A percentile compares a stretch with the other conserved stretches of the same genome.
Conservation (phyloP, 2,329 filamentous ascomycete species). For the Botryosphaeria dothidea region DNA sequence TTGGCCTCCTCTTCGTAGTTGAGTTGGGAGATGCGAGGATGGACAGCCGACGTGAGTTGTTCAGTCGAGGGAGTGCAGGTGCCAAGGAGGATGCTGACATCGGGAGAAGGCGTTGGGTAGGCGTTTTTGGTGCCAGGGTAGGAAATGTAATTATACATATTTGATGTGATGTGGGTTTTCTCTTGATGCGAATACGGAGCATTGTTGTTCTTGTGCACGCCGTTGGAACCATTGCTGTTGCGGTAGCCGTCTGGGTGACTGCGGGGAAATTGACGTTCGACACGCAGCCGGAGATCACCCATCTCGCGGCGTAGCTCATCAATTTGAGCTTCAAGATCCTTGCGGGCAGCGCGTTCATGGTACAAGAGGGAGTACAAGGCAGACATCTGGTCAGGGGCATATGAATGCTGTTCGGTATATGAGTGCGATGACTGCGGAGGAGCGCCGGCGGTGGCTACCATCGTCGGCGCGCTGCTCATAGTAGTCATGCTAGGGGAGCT, state of each 20-base stretch:
- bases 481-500: slow-evolving; percentile 13
- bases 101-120: slow-evolving; percentile 5
- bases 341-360: slow-evolving; percentile 35
- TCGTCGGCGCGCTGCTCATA: slow-evolving; percentile 8
- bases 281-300: slow-evolving; percentile 27
- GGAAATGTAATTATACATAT: slow-evolving; percentile 11
- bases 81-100: slow-evolving; percentile 9
- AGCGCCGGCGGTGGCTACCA: slow-evolving; percentile 8
- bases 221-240: slow-evolving; percentile 13
- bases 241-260: slow-evolving; percentile 21
- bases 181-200: background rate
- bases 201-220: background rate
- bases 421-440: background rate
- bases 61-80: slow-evolving; percentile 1
- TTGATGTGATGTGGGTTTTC: background rate
- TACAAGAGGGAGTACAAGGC: slow-evolving; percentile 30
- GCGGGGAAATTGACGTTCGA: slow-evolving; percentile 32
- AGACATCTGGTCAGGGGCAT: slow-evolving; percentile 23
- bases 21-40: background rate
- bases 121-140: slow-evolving; percentile 11
- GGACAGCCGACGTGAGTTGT: background rate
- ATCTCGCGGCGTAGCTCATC: slow-evolving; percentile 34
- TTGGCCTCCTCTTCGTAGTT: background rate
- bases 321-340: slow-evolving; percentile 36
- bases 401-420: slow-evolving; percentile 17